Base-by-base conservation (phyloP, 352 stramenopile genomes). In the Globisporangium lucens region DNA sequence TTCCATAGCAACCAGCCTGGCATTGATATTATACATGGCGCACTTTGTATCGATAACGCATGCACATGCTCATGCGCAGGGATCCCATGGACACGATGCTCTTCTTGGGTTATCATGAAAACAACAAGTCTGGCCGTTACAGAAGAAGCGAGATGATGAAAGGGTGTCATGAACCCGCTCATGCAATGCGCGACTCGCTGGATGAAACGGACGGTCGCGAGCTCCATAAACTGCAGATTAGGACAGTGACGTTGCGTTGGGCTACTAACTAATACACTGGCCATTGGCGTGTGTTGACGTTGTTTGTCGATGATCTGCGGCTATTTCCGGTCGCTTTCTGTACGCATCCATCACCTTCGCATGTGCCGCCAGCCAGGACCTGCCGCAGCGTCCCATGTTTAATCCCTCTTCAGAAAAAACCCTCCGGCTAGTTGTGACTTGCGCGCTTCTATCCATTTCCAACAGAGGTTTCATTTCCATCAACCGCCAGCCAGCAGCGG, bases 381-480 rank as follows among this genome's bases (percentile, higher is more conserved):
- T 49, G 15, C 41, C 15, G 17, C 43, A 51, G 10, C 9, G 5
- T 20, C 22, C 51, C 51, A 56, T 33, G n/a, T 56, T 56, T 56
- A 56, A 56, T 56, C 22, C 2, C 49, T 13, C 51, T 30, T 51
- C 43, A 51, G 43, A n/a, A 51, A 51, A 24, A 24, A 24, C 15
- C 8, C 0, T 4, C 4, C 41, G 0, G 6, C n/a, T 3, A 24
- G 24, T 24, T n/a, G n/a, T 24, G 51, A 35, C 24, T 56, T 56
- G 51, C 51, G 51, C 51, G 51, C 51, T 35, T 56, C 51, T 24
- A 56, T 20, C 49, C 49, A 33, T 56, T n/a, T 22, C 38, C 38
- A 46, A 17, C 10, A 17, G 38, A 43, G 38, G 38, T 51, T 51
- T 20, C 13, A 20, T 51, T 51, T 22, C 5, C 43, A 51, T n/a